phyloP scores from a whole-genome alignment of 805 yeast genomes.

The Candida quercuum region DNA sequence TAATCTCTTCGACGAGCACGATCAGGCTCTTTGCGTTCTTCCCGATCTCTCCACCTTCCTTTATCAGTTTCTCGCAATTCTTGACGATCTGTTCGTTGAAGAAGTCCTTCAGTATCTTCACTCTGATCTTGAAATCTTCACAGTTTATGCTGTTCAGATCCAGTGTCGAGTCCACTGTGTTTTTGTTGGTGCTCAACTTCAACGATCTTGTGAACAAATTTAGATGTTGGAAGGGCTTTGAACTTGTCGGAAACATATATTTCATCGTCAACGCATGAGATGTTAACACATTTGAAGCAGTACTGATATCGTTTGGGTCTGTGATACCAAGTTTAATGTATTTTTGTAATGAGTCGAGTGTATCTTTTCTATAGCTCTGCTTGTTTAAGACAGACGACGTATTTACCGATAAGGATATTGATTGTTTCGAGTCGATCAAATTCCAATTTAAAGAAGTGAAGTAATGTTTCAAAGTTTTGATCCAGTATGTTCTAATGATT shows the following conservation, averaged over 20 bases:
- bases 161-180: constrained; percentile 12
- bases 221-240: constrained; percentile 62
- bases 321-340: constrained; percentile 40
- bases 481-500: constrained; percentile 58
- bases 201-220: constrained; percentile 48
- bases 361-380: constrained; percentile 22
- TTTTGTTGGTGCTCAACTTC: constrained; percentile 10
- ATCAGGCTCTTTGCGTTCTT: constrained; percentile 35
- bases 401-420: constrained; percentile 27
- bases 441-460: constrained; percentile 77
- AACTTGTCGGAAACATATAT: constrained; percentile 48
- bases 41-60: constrained; percentile 74
- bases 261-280: constrained; percentile 44
- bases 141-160: constrained; percentile 45
- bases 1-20: constrained; percentile 8
- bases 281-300: constrained; percentile 12
- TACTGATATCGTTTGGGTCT: constrained; percentile 13
- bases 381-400: constrained; percentile 24
- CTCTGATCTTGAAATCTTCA: constrained; percentile 57
- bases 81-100: constrained; percentile 42
- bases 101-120: constrained; percentile 46
- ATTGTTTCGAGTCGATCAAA: constrained; percentile 27
- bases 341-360: constrained; percentile 32
- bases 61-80: constrained; percentile 45
- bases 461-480: constrained; percentile 60